Conservation (phyloP, 305 asterid species). For the Solanum hybrid region DNA sequence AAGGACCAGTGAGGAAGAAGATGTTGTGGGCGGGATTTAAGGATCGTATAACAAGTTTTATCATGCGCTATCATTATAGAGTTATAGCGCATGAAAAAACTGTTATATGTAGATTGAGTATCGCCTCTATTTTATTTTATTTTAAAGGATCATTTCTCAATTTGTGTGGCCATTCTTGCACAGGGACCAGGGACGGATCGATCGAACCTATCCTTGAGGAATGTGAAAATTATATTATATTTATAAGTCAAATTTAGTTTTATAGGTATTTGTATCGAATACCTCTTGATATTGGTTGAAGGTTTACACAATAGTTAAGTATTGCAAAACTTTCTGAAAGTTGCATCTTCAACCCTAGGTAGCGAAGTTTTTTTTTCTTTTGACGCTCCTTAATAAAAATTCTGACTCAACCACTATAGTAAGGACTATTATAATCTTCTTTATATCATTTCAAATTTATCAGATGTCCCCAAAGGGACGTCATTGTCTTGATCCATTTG, state of each 20-base stretch:
- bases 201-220: too few species aligned
- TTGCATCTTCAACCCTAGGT: accelerated
- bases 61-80: neutral
- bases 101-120: neutral
- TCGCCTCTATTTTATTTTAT: too few species aligned
- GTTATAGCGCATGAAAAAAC: neutral
- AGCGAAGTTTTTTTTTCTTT: too few species aligned
- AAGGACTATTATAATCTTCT: too few species aligned
- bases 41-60: neutral
- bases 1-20: neutral
- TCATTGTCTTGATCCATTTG: neutral
- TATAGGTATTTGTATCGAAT: neutral
- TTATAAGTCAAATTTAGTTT: neutral
- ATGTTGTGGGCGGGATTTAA: neutral
- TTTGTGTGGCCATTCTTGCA: too few species aligned
- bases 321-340: neutral
- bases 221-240: too few species aligned
- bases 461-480: neutral
- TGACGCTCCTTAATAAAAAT: accelerated
- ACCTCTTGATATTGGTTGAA: too few species aligned
- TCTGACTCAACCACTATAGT: accelerated
- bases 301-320: neutral
- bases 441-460: neutral
- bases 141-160: too few species aligned
- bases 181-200: too few species aligned